Evolutionary conservation across 1,284 basidiomycete species (phyloP).

Genomic region (Malassezia dermatis): DNA sequence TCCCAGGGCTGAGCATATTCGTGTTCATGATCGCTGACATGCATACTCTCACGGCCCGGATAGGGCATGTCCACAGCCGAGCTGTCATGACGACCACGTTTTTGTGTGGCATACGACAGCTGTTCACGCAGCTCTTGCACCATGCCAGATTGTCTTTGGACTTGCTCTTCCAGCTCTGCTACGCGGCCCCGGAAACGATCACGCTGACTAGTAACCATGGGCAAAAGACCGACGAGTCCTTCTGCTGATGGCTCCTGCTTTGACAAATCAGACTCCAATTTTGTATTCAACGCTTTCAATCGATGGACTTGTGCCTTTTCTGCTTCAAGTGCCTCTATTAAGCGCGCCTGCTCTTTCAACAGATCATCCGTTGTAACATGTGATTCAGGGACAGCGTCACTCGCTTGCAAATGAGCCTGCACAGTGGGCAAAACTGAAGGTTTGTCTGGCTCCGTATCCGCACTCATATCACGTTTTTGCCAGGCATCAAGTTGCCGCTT

Average conservation of each 20-base stretch:
- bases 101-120: conserved; percentile 37
- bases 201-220: conserved; percentile 79
- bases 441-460: neutral
- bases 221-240: conserved; percentile 17
- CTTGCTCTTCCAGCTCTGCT: conserved; percentile 87
- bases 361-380: neutral
- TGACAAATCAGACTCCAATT: conserved; percentile 74
- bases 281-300: conserved; percentile 69
- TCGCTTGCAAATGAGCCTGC: neutral
- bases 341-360: neutral
- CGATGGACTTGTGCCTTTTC: neutral
- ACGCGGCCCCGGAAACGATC: conserved; percentile 51
- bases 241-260: neutral
- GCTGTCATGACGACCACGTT: conserved; percentile 15
- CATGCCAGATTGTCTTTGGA: conserved; percentile 81
- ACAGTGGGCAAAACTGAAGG: neutral
- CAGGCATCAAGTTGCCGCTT: conserved; percentile 43
- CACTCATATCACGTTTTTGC: neutral
- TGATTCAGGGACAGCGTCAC: neutral
- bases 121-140: conserved; percentile 60
- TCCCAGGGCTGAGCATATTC: conserved; percentile 96
- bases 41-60: neutral
- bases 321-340: neutral
- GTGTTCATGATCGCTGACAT: conserved; percentile 56
- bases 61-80: conserved; percentile 50